A percentile compares a stretch with the other conserved stretches of the same genome.
Evolutionary conservation across 129 eudicot genomes (phyloP).

Genomic region (Tanacetum coccineum): DNA sequence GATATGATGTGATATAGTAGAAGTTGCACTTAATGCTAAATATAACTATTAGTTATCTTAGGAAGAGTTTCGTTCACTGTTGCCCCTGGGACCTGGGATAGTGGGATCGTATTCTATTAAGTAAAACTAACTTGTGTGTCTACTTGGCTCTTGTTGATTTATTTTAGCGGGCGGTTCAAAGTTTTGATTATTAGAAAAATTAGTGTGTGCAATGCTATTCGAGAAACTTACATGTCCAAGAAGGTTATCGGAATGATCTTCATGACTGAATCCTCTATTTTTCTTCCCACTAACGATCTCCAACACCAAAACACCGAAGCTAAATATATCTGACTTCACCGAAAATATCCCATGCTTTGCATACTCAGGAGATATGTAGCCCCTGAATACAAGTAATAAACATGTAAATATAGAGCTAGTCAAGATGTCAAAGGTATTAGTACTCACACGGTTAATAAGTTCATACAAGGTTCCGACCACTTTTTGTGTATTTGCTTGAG

Average conservation of each 20-base stretch:
- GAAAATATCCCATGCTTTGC: not conserved
- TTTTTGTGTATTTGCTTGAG: constrained; percentile 4
- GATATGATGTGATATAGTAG: too few species aligned
- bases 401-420: too few species aligned
- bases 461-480: constrained; percentile 17
- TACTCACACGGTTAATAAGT: not conserved
- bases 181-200: not conserved
- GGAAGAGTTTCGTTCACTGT: too few species aligned
- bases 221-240: constrained; percentile 13
- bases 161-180: too few species aligned
- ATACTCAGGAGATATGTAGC: not conserved
- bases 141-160: too few species aligned
- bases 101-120: too few species aligned
- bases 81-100: too few species aligned
- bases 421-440: too few species aligned
- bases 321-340: not conserved
- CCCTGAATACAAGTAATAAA: too few species aligned
- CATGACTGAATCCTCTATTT: constrained; percentile 13
- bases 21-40: too few species aligned
- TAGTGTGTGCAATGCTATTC: not conserved
- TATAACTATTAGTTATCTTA: too few species aligned
- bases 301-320: constrained; percentile 7
- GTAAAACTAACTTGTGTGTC: too few species aligned
- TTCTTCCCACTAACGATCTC: constrained; percentile 4
- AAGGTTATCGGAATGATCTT: not conserved